These are phyloP conservation scores for Inonotus obliquus DNA, from an alignment of 1,284 basidiomycete genomes.

Conservation along the genomic window DNA sequence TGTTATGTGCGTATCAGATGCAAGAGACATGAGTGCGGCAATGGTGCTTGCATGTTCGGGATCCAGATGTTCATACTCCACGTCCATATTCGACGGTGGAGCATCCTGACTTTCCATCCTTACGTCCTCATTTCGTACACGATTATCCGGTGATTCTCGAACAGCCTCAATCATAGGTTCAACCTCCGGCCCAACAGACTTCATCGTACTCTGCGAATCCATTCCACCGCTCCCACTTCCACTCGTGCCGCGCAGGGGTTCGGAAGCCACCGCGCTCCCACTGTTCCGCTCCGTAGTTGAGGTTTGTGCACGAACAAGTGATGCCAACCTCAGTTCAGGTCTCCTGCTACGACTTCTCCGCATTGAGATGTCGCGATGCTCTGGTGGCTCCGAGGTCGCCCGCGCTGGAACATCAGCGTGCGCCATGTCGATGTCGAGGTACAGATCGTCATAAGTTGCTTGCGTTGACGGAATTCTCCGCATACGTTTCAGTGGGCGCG, in stretches of 20 bases:
- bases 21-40: not conserved
- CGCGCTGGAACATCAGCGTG: not conserved
- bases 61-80: not conserved
- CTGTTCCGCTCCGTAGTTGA: constrained; percentile 17
- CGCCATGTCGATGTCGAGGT: no score
- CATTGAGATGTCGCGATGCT: not conserved
- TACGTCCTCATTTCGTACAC: not conserved
- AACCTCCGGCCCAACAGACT: not conserved
- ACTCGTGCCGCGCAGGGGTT: not conserved
- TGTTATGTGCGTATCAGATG: not conserved
- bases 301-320: constrained; percentile 18
- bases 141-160: not conserved
- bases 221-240: not conserved
- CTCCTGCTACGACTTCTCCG: constrained; percentile 20
- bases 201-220: not conserved
- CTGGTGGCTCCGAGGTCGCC: constrained; percentile 1
- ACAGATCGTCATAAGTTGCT: not conserved
- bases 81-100: not conserved
- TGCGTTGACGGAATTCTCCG: not conserved
- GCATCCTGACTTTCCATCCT: no score
- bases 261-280: not conserved
- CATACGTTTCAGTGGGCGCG: not conserved
- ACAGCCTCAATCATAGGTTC: not conserved
- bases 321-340: constrained; percentile 18
- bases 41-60: not conserved